Evolutionary conservation across 148 eudicot species (phyloP).

Genomic region (Rhododendron williamsianum): DNA sequence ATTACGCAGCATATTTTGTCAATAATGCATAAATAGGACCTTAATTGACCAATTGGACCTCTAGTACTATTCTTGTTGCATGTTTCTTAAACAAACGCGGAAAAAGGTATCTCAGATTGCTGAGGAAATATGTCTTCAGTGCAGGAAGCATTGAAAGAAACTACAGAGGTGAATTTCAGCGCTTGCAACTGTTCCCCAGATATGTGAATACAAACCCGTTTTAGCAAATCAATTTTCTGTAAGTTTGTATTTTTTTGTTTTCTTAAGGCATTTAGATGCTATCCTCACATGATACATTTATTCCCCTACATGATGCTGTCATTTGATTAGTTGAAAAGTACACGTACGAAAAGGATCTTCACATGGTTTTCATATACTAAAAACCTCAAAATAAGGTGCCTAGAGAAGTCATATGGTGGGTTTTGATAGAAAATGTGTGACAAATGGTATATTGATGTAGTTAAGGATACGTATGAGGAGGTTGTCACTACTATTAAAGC

Average conservation of each 20-base stretch:
- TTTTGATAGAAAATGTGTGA: too few relatives aligned
- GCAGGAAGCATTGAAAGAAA: constrained; percentile 99
- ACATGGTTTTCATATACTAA: neutral
- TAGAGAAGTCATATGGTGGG: neutral
- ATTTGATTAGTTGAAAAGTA: neutral
- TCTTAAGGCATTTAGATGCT: neutral
- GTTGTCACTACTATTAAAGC: neutral
- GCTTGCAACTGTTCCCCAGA: constrained; percentile 85
- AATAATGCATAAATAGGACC: neutral
- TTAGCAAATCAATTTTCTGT: constrained; percentile 96
- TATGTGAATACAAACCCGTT: constrained; percentile 84
- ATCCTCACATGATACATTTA: neutral
- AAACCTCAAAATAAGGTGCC: neutral
- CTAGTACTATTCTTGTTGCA: neutral
- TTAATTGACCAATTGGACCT: neutral
- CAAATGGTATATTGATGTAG: neutral
- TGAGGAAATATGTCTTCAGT: constrained; percentile 28
- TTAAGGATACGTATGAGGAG: neutral
- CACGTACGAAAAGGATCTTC: neutral
- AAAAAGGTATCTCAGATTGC: neutral
- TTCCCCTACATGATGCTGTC: neutral
- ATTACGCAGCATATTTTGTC: neutral
- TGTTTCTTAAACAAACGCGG: neutral
- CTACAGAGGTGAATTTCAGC: constrained; percentile 87
- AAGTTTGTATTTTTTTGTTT: constrained; percentile 28